Percentiles rank a stretch among this genome's conserved stretches.
These are phyloP conservation scores for Jaapia argillacea DNA, from an alignment of 768 basidiomycete species.

Conservation along the genomic window DNA sequence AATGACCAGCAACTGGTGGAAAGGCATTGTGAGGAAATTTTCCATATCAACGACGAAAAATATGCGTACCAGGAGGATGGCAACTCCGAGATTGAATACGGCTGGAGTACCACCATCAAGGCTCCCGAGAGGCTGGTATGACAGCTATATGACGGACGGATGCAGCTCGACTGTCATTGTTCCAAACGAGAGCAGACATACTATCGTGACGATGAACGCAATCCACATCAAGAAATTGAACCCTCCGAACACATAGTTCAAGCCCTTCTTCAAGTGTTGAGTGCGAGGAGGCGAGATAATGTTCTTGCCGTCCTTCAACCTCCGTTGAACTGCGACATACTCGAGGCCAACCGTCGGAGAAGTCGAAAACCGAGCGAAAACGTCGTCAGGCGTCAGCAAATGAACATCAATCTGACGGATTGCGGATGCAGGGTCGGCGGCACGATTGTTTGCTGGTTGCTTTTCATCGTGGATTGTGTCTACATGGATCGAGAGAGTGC, in stretches of 20 bases:
- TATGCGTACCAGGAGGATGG: too few relatives aligned
- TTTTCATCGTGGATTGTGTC: too few relatives aligned
- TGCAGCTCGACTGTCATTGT: background rate
- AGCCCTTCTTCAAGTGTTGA: conserved; percentile 36
- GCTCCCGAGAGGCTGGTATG: conserved; percentile 24
- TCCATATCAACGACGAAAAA: too few relatives aligned
- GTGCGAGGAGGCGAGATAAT: conserved; percentile 37
- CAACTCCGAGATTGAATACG: too few relatives aligned
- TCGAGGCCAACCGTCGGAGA: conserved; percentile 39
- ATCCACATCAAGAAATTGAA: conserved; percentile 49
- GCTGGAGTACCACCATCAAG: too few relatives aligned
- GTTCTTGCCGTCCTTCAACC: conserved; percentile 34
- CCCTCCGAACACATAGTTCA: conserved; percentile 47
- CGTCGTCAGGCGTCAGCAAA: conserved; percentile 27
- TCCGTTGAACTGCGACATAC: conserved; percentile 27
- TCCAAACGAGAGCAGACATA: conserved; percentile 13
- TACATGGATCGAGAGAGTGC: too few relatives aligned
- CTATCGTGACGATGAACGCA: conserved; percentile 37
- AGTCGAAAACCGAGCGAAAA: conserved; percentile 32
- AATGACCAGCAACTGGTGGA: conserved; percentile 28
- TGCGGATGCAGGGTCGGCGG: conserved; percentile 28
- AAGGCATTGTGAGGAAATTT: too few relatives aligned
- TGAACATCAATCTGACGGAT: conserved; percentile 42
- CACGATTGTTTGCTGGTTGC: too few relatives aligned
- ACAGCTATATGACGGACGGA: conserved; percentile 27